Conservation (phyloP, 768 basidiomycete species). For the Termitomyces sp. region DNA sequence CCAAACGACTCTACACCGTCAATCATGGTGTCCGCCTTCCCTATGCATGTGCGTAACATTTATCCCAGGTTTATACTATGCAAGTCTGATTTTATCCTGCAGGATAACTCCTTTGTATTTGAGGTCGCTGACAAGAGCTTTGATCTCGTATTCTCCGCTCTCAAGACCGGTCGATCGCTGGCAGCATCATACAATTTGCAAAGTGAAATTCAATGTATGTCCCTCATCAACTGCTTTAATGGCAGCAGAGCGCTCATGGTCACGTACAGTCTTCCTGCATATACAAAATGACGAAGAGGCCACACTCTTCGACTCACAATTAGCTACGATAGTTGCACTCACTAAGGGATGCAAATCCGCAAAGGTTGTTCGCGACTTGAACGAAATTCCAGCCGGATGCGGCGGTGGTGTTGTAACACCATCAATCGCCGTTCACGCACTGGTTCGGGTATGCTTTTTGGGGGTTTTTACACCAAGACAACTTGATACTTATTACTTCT, state of each 20-base stretch:
- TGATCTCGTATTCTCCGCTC: conserved; percentile 73
- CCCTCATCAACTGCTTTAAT: not conserved
- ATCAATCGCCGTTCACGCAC: conserved; percentile 70
- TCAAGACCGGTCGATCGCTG: conserved; percentile 78
- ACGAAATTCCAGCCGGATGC: conserved; percentile 83
- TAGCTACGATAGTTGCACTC: conserved; percentile 69
- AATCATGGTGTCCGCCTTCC: conserved; percentile 88
- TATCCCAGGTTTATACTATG: not conserved
- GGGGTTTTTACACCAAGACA: not conserved
- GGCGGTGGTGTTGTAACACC: conserved; percentile 77
- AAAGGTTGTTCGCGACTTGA: conserved; percentile 54
- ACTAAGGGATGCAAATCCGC: conserved; percentile 85
- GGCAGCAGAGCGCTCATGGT: conserved; percentile 3
- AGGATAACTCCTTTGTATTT: conserved; percentile 61
- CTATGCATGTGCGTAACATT: conserved; percentile 55
- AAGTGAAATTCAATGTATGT: conserved; percentile 73
- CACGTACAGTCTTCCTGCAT: conserved; percentile 66
- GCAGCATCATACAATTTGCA: conserved; percentile 89
- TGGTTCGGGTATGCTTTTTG: conserved; percentile 63
- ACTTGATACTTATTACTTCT: not conserved
- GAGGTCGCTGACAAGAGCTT: conserved; percentile 78
- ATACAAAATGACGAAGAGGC: conserved; percentile 59
- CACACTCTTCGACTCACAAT: conserved; percentile 64
- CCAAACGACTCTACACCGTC: conserved; percentile 77
- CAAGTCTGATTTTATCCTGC: not conserved